Evolutionary conservation across 2,329 filamentous ascomycete genomes (phyloP).

Genomic region (Arthrobotrys iridis): DNA sequence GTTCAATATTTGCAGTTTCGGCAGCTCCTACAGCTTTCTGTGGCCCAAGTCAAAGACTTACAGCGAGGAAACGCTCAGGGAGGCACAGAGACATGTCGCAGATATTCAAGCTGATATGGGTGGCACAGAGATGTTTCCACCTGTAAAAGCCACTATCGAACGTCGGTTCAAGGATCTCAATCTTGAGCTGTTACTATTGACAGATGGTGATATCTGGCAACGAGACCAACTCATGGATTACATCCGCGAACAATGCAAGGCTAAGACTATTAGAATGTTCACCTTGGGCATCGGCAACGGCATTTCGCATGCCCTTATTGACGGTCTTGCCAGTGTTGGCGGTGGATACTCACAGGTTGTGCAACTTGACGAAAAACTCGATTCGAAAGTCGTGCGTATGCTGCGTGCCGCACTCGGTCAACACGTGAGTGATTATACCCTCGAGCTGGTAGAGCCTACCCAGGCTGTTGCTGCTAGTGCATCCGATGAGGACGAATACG

Average conservation of each 20-base stretch:
- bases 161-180: constrained; percentile 60
- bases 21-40: constrained; percentile 64
- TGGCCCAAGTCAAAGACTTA: constrained; percentile 66
- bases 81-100: constrained; percentile 64
- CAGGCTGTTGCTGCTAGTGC: not conserved
- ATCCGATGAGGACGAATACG: constrained; percentile 61
- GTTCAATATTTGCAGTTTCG: constrained; percentile 78
- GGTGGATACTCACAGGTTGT: constrained; percentile 73
- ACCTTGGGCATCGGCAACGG: constrained; percentile 67
- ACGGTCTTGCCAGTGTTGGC: constrained; percentile 68
- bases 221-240: constrained; percentile 64
- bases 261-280: constrained; percentile 65
- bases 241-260: constrained; percentile 60
- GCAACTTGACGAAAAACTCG: constrained; percentile 71
- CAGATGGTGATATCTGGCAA: constrained; percentile 69
- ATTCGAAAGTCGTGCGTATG: constrained; percentile 77
- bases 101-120: constrained; percentile 65
- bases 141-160: constrained; percentile 62
- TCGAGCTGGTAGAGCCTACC: constrained; percentile 28
- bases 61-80: constrained; percentile 62
- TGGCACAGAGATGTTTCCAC: constrained; percentile 67
- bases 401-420: constrained; percentile 75
- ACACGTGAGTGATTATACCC: constrained; percentile 67
- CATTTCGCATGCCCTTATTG: constrained; percentile 67
- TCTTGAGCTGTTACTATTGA: constrained; percentile 68